phyloP scores from a whole-genome alignment of 2,329 filamentous ascomycete species.

The Colletotrichum tabaci region DNA sequence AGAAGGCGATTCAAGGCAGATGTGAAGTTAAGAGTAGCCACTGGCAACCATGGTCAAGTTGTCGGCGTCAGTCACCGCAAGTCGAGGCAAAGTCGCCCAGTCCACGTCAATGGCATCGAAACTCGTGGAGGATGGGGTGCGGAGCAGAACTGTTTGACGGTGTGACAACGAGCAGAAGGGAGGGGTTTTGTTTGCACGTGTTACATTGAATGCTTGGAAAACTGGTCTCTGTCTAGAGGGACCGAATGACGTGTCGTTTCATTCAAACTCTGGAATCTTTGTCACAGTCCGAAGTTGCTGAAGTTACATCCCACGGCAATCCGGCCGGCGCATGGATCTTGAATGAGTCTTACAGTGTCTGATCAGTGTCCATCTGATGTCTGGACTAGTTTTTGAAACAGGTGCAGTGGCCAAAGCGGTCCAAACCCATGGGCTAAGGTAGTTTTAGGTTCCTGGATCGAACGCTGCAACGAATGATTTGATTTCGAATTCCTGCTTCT shows the following conservation, averaged over 20 bases:
- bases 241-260: slow-evolving; percentile 35
- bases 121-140: not conserved
- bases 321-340: slow-evolving; percentile 34
- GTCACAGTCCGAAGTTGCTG: slow-evolving; percentile 29
- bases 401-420: slow-evolving; percentile 20
- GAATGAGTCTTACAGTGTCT: slow-evolving; percentile 26
- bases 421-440: slow-evolving; percentile 19
- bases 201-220: not conserved
- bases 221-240: not conserved
- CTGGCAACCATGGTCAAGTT: not conserved
- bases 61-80: not conserved
- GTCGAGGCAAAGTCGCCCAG: slow-evolving; percentile 18
- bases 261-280: slow-evolving; percentile 9
- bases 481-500: not conserved
- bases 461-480: slow-evolving; percentile 20
- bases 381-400: slow-evolving; percentile 32
- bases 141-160: not conserved
- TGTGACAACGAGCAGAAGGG: slow-evolving; percentile 11
- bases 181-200: slow-evolving; percentile 35
- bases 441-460: slow-evolving; percentile 16
- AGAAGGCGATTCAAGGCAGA: too few relatives aligned
- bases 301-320: slow-evolving; percentile 30
- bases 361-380: slow-evolving; percentile 37
- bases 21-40: not conserved
- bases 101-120: slow-evolving; percentile 14